phyloP scores from a whole-genome alignment of 78 protist genomes.

The Dictyostelium capitatum region DNA sequence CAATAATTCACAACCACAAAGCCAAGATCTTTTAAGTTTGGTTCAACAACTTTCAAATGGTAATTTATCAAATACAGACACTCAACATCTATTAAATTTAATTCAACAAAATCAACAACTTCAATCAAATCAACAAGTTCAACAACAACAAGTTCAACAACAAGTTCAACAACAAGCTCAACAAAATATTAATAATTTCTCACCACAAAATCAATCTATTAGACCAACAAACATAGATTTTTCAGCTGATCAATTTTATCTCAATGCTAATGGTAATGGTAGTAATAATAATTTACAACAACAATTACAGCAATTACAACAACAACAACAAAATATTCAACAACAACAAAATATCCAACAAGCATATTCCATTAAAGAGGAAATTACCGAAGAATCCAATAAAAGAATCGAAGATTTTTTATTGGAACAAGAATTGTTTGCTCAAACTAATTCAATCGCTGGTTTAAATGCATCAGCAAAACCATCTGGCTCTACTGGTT shows the following conservation, averaged over 20 bases:
- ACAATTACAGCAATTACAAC: neutral
- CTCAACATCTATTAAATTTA: slow-evolving; percentile 27
- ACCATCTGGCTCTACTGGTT: neutral
- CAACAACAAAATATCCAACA: neutral
- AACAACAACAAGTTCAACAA: slow-evolving; percentile 30
- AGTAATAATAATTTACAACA: slow-evolving; percentile 9
- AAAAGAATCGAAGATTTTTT: slow-evolving; percentile 43
- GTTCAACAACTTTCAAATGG: slow-evolving; percentile 3
- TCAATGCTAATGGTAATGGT: neutral
- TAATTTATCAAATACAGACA: neutral
- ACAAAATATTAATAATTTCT: neutral
- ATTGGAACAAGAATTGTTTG: slow-evolving; percentile 34
- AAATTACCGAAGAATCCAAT: slow-evolving; percentile 2
- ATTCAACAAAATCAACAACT: slow-evolving; percentile 38
- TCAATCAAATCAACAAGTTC: neutral
- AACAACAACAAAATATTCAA: neutral
- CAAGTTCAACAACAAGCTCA: slow-evolving; percentile 22
- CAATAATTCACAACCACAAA: neutral
- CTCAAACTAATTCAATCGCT: neutral
- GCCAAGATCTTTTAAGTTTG: neutral
- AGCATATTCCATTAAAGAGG: slow-evolving; percentile 37
- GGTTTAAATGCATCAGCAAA: neutral
- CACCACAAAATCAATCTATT: slow-evolving; percentile 44
- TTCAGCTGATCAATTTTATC: slow-evolving; percentile 19
- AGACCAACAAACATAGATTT: neutral